These are phyloP conservation scores for Pouteria glomerata DNA, from an alignment of 148 eudicot genomes.

Conservation along the genomic window DNA sequence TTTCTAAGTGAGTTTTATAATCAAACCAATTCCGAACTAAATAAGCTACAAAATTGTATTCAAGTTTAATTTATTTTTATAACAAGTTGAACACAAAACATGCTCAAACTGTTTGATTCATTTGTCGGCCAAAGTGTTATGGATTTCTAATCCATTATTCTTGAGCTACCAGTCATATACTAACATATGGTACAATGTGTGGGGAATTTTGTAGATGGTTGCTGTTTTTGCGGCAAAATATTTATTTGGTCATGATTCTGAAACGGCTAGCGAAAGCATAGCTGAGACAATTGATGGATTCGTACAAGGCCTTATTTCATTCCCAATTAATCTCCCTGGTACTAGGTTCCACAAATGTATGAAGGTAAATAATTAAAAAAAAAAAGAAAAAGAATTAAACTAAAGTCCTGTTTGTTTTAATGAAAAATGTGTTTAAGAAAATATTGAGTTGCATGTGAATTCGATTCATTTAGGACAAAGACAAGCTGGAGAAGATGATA, in stretches of 20 bases:
- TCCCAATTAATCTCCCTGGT: slow-evolving; percentile 19
- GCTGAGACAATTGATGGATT: slow-evolving; percentile 3
- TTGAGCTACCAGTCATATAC: too few species aligned
- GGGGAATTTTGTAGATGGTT: slow-evolving; percentile 10
- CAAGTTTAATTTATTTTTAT: too few species aligned
- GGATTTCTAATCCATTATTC: too few species aligned
- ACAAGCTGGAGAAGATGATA: slow-evolving; percentile 7
- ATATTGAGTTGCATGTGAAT: too few species aligned
- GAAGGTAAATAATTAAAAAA: neutral
- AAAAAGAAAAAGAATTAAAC: too few species aligned
- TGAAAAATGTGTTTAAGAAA: too few species aligned
- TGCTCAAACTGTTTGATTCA: too few species aligned
- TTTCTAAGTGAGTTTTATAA: too few species aligned
- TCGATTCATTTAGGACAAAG: slow-evolving; percentile 7
- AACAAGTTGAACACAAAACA: too few species aligned
- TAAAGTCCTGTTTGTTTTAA: too few species aligned
- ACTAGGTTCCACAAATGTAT: slow-evolving; percentile 20
- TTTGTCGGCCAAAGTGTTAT: neutral
- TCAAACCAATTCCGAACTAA: too few species aligned
- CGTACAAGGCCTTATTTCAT: slow-evolving; percentile 12
- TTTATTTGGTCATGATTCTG: slow-evolving; percentile 9
- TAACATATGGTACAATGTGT: neutral
- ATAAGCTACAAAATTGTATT: too few species aligned
- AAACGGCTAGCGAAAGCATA: slow-evolving; percentile 8
- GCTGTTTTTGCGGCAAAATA: slow-evolving; percentile 14